Evolutionary conservation across 2,329 filamentous ascomycete genomes (phyloP).

Genomic region (Trichoderma simmonsii): DNA sequence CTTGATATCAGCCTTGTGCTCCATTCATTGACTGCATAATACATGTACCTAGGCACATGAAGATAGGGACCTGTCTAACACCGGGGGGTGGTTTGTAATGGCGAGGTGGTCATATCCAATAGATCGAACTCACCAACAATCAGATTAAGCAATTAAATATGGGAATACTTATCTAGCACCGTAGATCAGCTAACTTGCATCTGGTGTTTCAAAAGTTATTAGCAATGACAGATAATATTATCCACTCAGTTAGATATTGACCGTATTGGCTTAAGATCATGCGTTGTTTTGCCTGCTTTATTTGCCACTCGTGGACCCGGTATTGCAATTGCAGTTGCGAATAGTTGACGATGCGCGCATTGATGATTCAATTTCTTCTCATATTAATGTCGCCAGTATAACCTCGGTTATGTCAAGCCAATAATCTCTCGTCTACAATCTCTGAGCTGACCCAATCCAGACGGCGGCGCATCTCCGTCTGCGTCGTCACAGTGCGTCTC

Average conservation of each 20-base stretch:
- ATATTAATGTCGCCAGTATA: not conserved
- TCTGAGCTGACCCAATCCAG: not conserved
- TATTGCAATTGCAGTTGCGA: not conserved
- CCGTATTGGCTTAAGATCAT: not conserved
- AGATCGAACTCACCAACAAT: too few relatives aligned
- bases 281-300: not conserved
- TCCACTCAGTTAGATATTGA: not conserved
- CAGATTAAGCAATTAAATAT: too few relatives aligned
- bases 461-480: conserved; percentile 12
- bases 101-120: too few relatives aligned
- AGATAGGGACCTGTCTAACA: too few relatives aligned
- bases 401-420: not conserved
- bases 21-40: too few relatives aligned
- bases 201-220: too few relatives aligned
- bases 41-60: too few relatives aligned
- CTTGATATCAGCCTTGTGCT: too few relatives aligned
- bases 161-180: too few relatives aligned
- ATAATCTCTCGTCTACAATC: not conserved
- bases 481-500: conserved; percentile 1
- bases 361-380: not conserved
- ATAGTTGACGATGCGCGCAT: not conserved
- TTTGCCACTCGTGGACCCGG: not conserved
- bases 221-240: too few relatives aligned
- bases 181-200: too few relatives aligned
- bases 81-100: too few relatives aligned